These are phyloP conservation scores for Citrus trifoliata DNA, from an alignment of 345 rosid genomes.

Conservation along the genomic window DNA sequence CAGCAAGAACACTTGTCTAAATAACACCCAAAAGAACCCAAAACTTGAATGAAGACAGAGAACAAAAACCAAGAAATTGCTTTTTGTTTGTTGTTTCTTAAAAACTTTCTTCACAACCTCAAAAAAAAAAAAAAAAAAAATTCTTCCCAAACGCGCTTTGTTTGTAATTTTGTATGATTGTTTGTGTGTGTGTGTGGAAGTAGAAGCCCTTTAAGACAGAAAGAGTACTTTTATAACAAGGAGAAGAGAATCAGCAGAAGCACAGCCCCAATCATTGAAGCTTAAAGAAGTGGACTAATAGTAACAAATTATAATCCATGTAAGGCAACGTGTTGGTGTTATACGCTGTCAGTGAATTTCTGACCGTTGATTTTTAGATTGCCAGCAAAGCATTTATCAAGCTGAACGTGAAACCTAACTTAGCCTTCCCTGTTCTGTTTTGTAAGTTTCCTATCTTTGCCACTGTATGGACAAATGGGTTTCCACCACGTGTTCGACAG, in stretches of 20 bases:
- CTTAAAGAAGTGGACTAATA: constrained; percentile 21
- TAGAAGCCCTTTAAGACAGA: constrained; percentile 13
- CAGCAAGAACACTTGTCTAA: background rate
- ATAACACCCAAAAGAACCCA: constrained; percentile 16
- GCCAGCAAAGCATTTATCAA: constrained; percentile 49
- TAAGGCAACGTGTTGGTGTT: constrained; percentile 23
- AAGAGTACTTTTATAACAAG: constrained; percentile 1
- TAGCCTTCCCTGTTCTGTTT: constrained; percentile 20
- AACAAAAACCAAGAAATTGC: constrained; percentile 16
- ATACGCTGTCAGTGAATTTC: constrained; percentile 26
- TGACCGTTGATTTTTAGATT: constrained; percentile 49
- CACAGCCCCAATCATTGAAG: constrained; percentile 61
- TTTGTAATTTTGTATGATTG: background rate
- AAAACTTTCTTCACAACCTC: constrained; percentile 9
- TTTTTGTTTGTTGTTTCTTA: constrained; percentile 11
- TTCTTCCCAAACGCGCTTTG: background rate
- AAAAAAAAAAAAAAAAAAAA: no score
- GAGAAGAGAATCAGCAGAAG: constrained; percentile 20
- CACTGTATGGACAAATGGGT: constrained; percentile 13
- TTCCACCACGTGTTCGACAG: constrained; percentile 14
- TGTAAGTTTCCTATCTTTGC: constrained; percentile 9
- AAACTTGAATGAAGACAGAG: constrained; percentile 5
- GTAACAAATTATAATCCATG: constrained; percentile 34
- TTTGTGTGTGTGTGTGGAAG: background rate
- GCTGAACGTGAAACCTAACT: background rate